These are phyloP conservation scores for Dactylonectria estremocensis DNA, from an alignment of 2,329 filamentous ascomycete genomes.

Conservation along the genomic window DNA sequence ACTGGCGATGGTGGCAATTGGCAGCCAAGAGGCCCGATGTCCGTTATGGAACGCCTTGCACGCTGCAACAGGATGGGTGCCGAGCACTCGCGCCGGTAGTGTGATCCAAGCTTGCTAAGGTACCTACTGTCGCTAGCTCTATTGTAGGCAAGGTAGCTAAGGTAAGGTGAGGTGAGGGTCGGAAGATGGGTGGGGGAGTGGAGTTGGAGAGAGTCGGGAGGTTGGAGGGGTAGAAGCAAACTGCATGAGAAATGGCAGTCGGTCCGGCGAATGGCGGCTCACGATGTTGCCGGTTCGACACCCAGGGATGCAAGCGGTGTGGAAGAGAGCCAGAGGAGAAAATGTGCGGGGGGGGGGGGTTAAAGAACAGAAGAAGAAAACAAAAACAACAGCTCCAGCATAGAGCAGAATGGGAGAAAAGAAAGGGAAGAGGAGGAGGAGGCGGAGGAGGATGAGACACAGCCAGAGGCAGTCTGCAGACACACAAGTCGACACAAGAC, in stretches of 20 bases:
- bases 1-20: conserved; percentile 19
- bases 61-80: not conserved
- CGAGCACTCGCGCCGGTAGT: conserved; percentile 3
- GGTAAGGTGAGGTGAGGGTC: conserved; percentile 10
- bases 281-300: not conserved
- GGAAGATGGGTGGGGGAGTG: conserved; percentile 22
- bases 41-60: conserved; percentile 11
- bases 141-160: conserved; percentile 14
- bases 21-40: conserved; percentile 14
- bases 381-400: not conserved
- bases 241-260: not conserved
- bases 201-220: conserved; percentile 16
- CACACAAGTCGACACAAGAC: not conserved
- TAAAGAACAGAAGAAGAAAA: too few species aligned
- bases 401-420: not conserved
- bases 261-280: not conserved
- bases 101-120: not conserved
- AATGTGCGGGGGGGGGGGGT: too few species aligned
- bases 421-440: conserved; percentile 8
- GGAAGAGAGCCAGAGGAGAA: not conserved
- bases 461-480: conserved; percentile 14
- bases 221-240: conserved; percentile 13
- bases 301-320: not conserved
- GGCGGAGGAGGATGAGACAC: conserved; percentile 9
- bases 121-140: too few species aligned